Evolutionary conservation across 257 asterid species (phyloP).

Genomic region (Solanum tacnaense): DNA sequence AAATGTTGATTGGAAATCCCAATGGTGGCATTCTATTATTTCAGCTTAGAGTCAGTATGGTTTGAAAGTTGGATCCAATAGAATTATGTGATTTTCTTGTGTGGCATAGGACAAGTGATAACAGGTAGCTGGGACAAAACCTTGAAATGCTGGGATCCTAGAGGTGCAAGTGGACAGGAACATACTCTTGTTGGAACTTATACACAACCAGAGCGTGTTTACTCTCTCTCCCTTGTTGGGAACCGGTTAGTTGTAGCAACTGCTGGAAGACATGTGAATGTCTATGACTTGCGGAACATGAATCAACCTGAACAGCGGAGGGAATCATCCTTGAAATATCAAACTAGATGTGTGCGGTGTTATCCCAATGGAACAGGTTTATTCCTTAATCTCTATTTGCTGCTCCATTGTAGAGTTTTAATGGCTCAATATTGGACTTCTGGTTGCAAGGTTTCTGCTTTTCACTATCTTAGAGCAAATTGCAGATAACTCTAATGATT

Average conservation of each 20-base stretch:
- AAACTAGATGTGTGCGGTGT: slow-evolving; percentile 86
- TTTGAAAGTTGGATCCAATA: background rate
- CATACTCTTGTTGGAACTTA: slow-evolving; percentile 77
- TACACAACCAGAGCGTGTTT: slow-evolving; percentile 93
- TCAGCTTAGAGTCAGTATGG: background rate
- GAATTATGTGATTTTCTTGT: background rate
- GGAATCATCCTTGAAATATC: slow-evolving; percentile 92
- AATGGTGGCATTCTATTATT: background rate
- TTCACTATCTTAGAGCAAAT: background rate
- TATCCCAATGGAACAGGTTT: slow-evolving; percentile 95
- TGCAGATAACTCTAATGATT: background rate
- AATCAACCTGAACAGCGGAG: slow-evolving; percentile 89
- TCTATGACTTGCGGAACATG: slow-evolving; percentile 89
- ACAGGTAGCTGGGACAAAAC: slow-evolving; percentile 99
- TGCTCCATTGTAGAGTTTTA: background rate
- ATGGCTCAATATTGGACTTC: background rate
- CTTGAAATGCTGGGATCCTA: slow-evolving; percentile 95
- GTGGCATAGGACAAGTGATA: slow-evolving; percentile 74
- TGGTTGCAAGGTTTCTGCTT: background rate
- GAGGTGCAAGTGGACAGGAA: slow-evolving; percentile 95
- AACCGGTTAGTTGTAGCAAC: slow-evolving; percentile 87
- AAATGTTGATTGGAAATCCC: background rate
- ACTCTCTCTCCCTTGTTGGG: slow-evolving; percentile 83
- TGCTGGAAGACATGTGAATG: slow-evolving; percentile 95
- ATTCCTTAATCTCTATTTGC: background rate